Evolutionary conservation across 108 stramenopile genomes (phyloP).

Genomic region (Mediolabrus comicus): DNA sequence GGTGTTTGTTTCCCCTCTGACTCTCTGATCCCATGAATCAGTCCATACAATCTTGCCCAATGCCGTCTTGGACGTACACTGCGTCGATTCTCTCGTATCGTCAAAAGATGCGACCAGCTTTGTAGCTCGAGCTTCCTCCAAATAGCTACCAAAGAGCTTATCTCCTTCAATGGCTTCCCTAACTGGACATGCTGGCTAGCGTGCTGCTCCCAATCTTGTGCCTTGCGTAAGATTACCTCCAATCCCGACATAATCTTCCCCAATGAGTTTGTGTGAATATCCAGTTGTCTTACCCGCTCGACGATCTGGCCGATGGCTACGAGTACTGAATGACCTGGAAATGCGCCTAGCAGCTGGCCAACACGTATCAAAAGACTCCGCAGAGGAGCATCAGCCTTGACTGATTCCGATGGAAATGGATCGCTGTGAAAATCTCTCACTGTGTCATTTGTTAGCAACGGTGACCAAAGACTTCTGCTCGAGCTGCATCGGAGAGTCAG

Average conservation of each 20-base stretch:
- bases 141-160: constrained; percentile 79
- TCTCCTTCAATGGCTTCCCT: constrained; percentile 59
- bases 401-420: constrained; percentile 68
- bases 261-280: constrained; percentile 67
- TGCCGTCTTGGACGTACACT: constrained; percentile 50
- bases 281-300: constrained; percentile 69
- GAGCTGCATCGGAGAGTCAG: constrained; percentile 37
- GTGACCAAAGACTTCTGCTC: constrained; percentile 21
- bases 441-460: neutral
- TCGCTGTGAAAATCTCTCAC: constrained; percentile 77
- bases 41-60: constrained; percentile 64
- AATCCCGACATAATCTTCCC: constrained; percentile 90
- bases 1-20: neutral
- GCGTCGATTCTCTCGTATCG: constrained; percentile 50
- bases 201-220: constrained; percentile 98
- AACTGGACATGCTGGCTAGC: constrained; percentile 85
- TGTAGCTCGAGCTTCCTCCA: constrained; percentile 94
- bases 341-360: constrained; percentile 79
- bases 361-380: constrained; percentile 59
- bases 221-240: constrained; percentile 82
- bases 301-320: constrained; percentile 67
- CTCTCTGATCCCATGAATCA: constrained; percentile 23
- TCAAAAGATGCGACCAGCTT: constrained; percentile 84
- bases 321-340: constrained; percentile 91
- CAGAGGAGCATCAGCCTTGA: constrained; percentile 69